phyloP scores from a whole-genome alignment of 306 rosid species.

The Fragaria ananassa region DNA sequence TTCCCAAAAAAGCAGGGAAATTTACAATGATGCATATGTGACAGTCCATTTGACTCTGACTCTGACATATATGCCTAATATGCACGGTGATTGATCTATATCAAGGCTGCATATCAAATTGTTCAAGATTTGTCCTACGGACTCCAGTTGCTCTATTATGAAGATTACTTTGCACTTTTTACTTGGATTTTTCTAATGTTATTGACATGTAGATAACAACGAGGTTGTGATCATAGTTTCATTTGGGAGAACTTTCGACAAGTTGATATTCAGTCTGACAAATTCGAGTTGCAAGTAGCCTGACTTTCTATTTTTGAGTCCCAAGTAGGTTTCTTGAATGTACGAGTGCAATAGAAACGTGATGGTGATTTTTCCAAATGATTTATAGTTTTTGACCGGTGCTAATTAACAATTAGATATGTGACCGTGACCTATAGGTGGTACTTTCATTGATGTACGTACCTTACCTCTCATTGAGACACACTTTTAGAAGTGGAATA shows the following conservation, averaged over 20 bases:
- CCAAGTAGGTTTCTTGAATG: neutral
- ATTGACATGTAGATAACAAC: neutral
- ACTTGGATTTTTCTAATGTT: neutral
- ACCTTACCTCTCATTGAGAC: neutral
- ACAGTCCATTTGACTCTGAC: neutral
- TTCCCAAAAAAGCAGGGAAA: neutral
- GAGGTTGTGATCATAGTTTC: neutral
- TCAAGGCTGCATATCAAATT: neutral
- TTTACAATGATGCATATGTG: neutral
- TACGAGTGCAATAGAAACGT: neutral
- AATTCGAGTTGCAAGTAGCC: neutral
- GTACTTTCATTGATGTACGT: neutral
- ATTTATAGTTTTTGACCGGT: neutral
- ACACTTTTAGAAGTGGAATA: neutral
- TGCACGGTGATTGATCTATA: neutral
- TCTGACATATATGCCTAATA: neutral
- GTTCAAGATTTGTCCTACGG: neutral
- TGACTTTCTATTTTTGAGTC: conserved; percentile 1
- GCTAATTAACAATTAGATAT: neutral
- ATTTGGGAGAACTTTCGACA: neutral
- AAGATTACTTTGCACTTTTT: neutral
- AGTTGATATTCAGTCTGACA: neutral
- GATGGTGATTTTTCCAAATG: neutral
- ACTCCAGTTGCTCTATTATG: neutral
- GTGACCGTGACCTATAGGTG: neutral